A percentile compares a stretch with the other conserved stretches of the same genome.
Evolutionary conservation across 768 basidiomycete genomes (phyloP).

Genomic region (Collybia sordida): DNA sequence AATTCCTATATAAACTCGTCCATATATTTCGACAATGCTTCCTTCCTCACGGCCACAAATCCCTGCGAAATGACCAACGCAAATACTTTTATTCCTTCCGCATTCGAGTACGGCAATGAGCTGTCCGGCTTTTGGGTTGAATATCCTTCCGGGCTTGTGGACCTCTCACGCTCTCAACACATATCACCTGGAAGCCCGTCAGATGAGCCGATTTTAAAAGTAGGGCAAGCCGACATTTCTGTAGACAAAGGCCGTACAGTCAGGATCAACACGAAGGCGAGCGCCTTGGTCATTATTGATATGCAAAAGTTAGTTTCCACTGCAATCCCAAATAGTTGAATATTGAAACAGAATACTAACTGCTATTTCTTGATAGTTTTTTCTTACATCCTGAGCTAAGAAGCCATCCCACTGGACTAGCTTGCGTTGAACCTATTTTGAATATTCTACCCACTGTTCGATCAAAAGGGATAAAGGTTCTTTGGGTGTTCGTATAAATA

Average conservation of each 20-base stretch:
- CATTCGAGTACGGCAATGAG: conserved; percentile 55
- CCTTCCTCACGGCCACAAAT: conserved; percentile 28
- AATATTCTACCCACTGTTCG: conserved; percentile 48
- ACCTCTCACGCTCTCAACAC: conserved; percentile 52
- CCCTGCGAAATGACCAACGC: conserved; percentile 31
- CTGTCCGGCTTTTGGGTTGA: conserved; percentile 62
- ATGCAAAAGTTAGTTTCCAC: conserved; percentile 65
- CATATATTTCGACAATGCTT: conserved; percentile 5
- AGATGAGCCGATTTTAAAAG: conserved; percentile 25
- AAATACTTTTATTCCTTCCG: conserved; percentile 43
- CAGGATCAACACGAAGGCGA: conserved; percentile 46
- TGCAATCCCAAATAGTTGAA: not conserved
- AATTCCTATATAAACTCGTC: not conserved
- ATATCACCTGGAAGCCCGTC: conserved; percentile 20
- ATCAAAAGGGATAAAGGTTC: conserved; percentile 28
- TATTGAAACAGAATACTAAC: not conserved
- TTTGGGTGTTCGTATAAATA: conserved; percentile 40
- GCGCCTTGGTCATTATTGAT: conserved; percentile 64
- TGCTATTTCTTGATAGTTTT: conserved; percentile 37
- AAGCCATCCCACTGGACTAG: conserved; percentile 52
- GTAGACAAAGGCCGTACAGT: conserved; percentile 53
- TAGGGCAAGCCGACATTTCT: conserved; percentile 50
- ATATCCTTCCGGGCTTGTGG: conserved; percentile 63
- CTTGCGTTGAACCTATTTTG: conserved; percentile 56
- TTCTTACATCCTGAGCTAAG: conserved; percentile 64